phyloP scores from a whole-genome alignment of 2,329 filamentous ascomycete species.

The Drechslera avenae region DNA sequence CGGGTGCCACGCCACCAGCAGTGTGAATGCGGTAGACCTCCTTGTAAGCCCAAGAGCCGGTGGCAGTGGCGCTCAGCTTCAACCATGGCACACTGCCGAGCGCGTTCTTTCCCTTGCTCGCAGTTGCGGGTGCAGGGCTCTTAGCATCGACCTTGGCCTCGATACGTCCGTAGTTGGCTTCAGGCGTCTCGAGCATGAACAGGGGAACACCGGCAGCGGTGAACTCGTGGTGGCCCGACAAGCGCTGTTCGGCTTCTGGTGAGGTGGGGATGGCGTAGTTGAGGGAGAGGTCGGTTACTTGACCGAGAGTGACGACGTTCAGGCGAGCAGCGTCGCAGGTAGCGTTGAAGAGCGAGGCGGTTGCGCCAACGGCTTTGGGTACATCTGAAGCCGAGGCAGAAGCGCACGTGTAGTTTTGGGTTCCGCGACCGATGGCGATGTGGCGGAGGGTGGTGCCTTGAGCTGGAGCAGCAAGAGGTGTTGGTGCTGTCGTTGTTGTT shows the following conservation, averaged over 20 bases:
- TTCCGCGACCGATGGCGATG: slow-evolving; percentile 85
- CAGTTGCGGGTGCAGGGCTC: slow-evolving; percentile 65
- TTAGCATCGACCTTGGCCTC: slow-evolving; percentile 67
- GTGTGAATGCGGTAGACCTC: slow-evolving; percentile 86
- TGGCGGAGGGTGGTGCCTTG: slow-evolving; percentile 70
- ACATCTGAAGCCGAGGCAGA: slow-evolving; percentile 60
- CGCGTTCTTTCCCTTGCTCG: slow-evolving; percentile 62
- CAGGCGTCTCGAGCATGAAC: slow-evolving; percentile 74
- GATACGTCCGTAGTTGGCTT: slow-evolving; percentile 61
- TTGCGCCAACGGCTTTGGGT: slow-evolving; percentile 72
- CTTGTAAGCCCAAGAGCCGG: slow-evolving; percentile 56
- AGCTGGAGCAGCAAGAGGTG: slow-evolving; percentile 65
- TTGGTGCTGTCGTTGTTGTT: slow-evolving; percentile 52
- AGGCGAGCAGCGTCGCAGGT: slow-evolving; percentile 75
- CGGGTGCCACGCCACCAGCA: slow-evolving; percentile 76
- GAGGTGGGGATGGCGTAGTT: slow-evolving; percentile 63
- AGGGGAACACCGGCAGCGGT: slow-evolving; percentile 70
- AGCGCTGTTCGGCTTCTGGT: slow-evolving; percentile 58
- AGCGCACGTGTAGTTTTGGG: slow-evolving; percentile 91
- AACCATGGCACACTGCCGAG: slow-evolving; percentile 78
- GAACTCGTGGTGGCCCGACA: slow-evolving; percentile 86
- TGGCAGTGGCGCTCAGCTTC: slow-evolving; percentile 60
- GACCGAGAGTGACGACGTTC: slow-evolving; percentile 60
- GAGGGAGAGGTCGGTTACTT: slow-evolving; percentile 71
- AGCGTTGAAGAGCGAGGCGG: slow-evolving; percentile 86